Evolutionary conservation across 73 alveolate genomes (phyloP).

Genomic region (Blepharisma stoltei): DNA sequence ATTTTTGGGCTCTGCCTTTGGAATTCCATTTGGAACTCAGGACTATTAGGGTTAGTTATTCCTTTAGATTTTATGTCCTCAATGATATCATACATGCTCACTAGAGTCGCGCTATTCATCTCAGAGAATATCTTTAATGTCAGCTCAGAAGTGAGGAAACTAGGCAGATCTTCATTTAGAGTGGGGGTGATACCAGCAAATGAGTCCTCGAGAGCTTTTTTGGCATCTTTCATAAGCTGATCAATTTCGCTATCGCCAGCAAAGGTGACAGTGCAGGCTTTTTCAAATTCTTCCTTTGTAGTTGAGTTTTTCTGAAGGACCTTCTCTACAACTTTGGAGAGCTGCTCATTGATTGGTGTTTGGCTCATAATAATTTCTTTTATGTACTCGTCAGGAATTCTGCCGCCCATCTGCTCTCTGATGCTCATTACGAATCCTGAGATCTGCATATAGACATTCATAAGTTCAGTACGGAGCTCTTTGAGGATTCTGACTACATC

Average conservation of each 20-base stretch:
- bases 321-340: not conserved
- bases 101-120: not conserved
- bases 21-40: not conserved
- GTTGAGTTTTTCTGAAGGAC: not conserved
- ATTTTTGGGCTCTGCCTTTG: not conserved
- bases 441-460: not conserved
- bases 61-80: not conserved
- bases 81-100: not conserved
- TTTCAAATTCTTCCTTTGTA: not conserved
- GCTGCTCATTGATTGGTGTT: not conserved
- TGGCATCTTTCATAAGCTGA: not conserved
- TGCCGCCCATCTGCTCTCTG: not conserved
- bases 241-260: not conserved
- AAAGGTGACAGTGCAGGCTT: not conserved
- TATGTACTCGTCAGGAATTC: constrained; percentile 7
- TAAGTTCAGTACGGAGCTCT: not conserved
- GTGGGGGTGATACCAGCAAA: not conserved
- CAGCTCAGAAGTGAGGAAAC: not conserved
- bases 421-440: not conserved
- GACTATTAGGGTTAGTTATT: constrained; percentile 5
- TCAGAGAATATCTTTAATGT: not conserved
- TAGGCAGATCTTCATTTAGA: not conserved
- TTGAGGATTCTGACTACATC: not conserved
- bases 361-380: constrained; percentile 12
- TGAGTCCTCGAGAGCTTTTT: not conserved